A percentile compares a stretch with the other conserved stretches of the same genome.
phyloP scores from a whole-genome alignment of 441 rosid genomes.

The Isatis lusitanica region DNA sequence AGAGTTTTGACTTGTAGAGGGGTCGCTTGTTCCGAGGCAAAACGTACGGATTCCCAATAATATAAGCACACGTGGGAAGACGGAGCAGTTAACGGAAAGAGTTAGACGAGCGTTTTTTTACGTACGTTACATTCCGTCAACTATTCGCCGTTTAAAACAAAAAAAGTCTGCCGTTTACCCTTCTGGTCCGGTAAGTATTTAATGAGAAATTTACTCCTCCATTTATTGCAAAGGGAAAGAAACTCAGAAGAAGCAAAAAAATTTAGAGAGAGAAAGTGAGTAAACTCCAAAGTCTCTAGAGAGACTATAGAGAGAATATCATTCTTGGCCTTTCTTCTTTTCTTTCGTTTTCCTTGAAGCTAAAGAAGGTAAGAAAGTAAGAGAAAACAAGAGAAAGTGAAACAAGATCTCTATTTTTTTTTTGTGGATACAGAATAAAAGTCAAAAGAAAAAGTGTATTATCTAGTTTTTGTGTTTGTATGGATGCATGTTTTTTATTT shows the following conservation, averaged over 20 bases:
- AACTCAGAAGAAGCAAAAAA: slow-evolving; percentile 21
- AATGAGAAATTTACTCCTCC: slow-evolving; percentile 39
- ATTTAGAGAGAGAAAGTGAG: background rate
- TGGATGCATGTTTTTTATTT: background rate
- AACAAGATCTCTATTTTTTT: slow-evolving; percentile 8
- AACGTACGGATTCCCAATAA: slow-evolving; percentile 38
- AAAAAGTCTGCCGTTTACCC: slow-evolving; percentile 39
- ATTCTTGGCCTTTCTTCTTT: background rate
- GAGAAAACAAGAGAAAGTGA: slow-evolving; percentile 1
- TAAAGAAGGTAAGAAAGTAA: slow-evolving; percentile 30
- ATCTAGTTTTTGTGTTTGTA: slow-evolving; percentile 20
- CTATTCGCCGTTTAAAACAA: slow-evolving; percentile 24
- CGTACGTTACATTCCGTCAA: slow-evolving; percentile 34
- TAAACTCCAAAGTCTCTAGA: slow-evolving; percentile 15
- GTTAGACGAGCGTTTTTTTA: slow-evolving; percentile 32
- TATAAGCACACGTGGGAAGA: slow-evolving; percentile 32
- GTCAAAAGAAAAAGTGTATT: background rate
- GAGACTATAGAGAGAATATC: slow-evolving; percentile 23
- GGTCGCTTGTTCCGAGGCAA: slow-evolving; percentile 21
- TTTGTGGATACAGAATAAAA: background rate
- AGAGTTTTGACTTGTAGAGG: slow-evolving; percentile 40
- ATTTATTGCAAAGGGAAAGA: slow-evolving; percentile 42
- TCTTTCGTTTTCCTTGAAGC: slow-evolving; percentile 26
- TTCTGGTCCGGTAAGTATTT: slow-evolving; percentile 44
- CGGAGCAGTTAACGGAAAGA: slow-evolving; percentile 33